These are phyloP conservation scores for Holtermanniella nyarrowii DNA, from an alignment of 768 basidiomycete genomes.

Conservation along the genomic window DNA sequence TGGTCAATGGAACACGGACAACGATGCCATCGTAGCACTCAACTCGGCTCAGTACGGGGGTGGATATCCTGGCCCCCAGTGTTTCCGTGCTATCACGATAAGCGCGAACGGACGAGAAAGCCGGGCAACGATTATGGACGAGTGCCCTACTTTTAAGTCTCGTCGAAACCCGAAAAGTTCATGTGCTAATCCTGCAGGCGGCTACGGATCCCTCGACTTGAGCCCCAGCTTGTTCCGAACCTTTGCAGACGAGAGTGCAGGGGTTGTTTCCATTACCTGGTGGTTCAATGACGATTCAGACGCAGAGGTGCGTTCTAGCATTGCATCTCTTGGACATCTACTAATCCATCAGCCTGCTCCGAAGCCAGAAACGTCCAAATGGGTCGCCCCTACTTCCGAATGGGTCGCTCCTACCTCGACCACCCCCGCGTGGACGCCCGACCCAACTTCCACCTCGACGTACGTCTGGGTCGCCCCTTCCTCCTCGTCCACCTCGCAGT, in stretches of 20 bases:
- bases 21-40: conserved; percentile 28
- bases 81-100: conserved; percentile 30
- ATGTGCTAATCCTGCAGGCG: background rate
- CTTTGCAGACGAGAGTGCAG: conserved; percentile 20
- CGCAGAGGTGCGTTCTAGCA: background rate
- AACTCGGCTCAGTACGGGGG: conserved; percentile 30
- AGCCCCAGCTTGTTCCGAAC: conserved; percentile 16
- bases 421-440: background rate
- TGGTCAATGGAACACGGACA: conserved; percentile 5
- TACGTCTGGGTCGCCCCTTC: conserved; percentile 8
- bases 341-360: conserved; percentile 8
- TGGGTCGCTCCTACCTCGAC: conserved; percentile 20
- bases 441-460: conserved; percentile 13
- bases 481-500: conserved; percentile 9
- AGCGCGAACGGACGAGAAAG: conserved; percentile 26
- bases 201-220: background rate
- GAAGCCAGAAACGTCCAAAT: conserved; percentile 10
- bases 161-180: conserved; percentile 3
- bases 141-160: conserved; percentile 33
- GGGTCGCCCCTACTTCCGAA: conserved; percentile 10
- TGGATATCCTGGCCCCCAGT: conserved; percentile 36
- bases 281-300: conserved; percentile 23
- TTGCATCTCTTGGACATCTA: background rate
- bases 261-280: conserved; percentile 26
- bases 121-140: conserved; percentile 11